Evolutionary conservation across 2,329 filamentous ascomycete species (phyloP), one percentile per base, ranked within the genome.

Genomic region (Cladosporium sp.): DNA sequence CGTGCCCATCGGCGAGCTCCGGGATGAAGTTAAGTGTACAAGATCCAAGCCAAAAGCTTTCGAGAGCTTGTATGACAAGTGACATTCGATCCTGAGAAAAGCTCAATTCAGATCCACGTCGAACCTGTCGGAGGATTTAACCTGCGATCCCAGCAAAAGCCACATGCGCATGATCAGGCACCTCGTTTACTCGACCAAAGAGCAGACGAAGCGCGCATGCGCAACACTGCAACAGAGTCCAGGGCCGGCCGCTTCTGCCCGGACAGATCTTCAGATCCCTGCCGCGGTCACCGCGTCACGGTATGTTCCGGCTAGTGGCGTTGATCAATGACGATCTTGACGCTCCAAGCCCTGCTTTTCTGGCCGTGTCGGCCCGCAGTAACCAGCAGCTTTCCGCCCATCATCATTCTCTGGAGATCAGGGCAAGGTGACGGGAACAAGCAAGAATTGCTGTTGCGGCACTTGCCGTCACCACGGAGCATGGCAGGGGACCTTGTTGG

Each of bases 301-400:
- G 54, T 14, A 56, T 3, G 14, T 47, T 38, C 54, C 54, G 54
- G 15, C 11, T 9, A 25, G 14, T 55, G 52, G 52, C 52, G 28
- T n/a, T 30, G 20, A 30, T 45, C 40, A 9, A 55, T 49, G 54
- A 56, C 54, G 54, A 39, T 28, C 36, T 34, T 34, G 49, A 11
- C 36, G 49, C 36, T 17, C 36, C 9, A 51, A 25, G 34, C 34
- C 38, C 39, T 40, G 42, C 22, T 20, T 19, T 49, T 15, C 34
- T 28, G 49, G 54, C 54, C 54, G 54, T 56, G 34, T 56, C 54
- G 54, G 54, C 40, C 54, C 54, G 54, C 28, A 17, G 42, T 56
- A 34, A 17, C 42, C 34, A 49, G 30, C 36, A 39, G 49, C 40
- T 56, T 45, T 49, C 54, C 34, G 17, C 30, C 12, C 38, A 22